Evolutionary conservation across 345 rosid genomes (phyloP).

Genomic region (Erodium maritimum): DNA sequence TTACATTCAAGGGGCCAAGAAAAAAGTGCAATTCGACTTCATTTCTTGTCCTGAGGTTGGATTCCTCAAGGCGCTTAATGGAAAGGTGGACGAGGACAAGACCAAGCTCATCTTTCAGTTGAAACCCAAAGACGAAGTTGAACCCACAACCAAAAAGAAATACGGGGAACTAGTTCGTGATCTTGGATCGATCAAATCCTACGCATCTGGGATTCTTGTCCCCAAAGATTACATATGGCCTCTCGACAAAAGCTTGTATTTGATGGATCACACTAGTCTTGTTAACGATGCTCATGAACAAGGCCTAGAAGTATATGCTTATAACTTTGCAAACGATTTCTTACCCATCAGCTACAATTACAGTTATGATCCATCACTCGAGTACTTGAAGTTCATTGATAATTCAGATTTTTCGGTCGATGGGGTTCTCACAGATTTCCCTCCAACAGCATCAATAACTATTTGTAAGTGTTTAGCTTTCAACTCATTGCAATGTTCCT

Average conservation of each 20-base stretch:
- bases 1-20: slow-evolving; percentile 19
- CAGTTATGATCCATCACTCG: slow-evolving; percentile 54
- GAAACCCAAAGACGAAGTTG: slow-evolving; percentile 30
- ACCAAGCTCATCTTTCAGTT: slow-evolving; percentile 36
- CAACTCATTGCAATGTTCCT: too few species aligned
- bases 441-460: slow-evolving; percentile 62
- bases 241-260: slow-evolving; percentile 33
- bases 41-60: slow-evolving; percentile 75
- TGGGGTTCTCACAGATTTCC: slow-evolving; percentile 76
- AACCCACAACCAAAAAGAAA: slow-evolving; percentile 57
- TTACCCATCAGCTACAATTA: slow-evolving; percentile 37
- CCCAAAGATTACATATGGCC: slow-evolving; percentile 78
- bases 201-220: slow-evolving; percentile 62
- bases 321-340: slow-evolving; percentile 67
- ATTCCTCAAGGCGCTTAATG: slow-evolving; percentile 48
- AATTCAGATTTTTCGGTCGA: slow-evolving; percentile 54
- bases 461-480: slow-evolving; percentile 50
- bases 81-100: slow-evolving; percentile 27
- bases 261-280: slow-evolving; percentile 40
- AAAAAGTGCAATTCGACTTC: slow-evolving; percentile 13
- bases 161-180: slow-evolving; percentile 33
- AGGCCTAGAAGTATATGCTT: slow-evolving; percentile 62
- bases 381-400: slow-evolving; percentile 55
- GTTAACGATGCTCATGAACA: slow-evolving; percentile 72
- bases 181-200: slow-evolving; percentile 45